phyloP scores from a whole-genome alignment of 2,329 filamentous ascomycete genomes.

The Chaetothyriales sp. region DNA sequence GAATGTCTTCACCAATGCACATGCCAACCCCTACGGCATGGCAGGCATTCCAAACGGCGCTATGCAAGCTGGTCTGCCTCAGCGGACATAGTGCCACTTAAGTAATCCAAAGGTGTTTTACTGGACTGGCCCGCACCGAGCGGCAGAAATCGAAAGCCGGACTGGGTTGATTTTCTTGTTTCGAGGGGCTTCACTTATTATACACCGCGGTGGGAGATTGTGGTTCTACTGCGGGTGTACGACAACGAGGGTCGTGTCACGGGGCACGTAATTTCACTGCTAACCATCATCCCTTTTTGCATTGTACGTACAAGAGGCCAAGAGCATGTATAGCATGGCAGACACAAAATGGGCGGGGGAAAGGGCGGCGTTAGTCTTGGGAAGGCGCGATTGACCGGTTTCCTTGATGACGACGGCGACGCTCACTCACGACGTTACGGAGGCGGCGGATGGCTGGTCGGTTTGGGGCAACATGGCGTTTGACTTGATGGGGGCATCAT shows the following conservation, averaged over 20 bases:
- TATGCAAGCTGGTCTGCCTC: slow-evolving; percentile 16
- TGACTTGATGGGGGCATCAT: neutral
- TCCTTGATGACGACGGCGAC: neutral
- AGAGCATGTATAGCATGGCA: neutral
- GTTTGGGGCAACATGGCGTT: neutral
- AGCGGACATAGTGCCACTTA: neutral
- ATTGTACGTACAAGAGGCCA: neutral
- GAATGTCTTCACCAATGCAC: slow-evolving; percentile 19
- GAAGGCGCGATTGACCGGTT: neutral
- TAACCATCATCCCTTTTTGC: neutral
- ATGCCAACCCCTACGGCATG: slow-evolving; percentile 30
- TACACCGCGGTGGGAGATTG: neutral
- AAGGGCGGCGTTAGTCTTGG: neutral
- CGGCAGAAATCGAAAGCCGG: neutral
- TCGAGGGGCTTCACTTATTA: neutral
- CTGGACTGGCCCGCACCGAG: neutral
- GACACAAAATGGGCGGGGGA: neutral
- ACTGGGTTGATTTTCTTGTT: neutral
- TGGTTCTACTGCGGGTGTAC: neutral
- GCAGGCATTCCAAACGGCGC: slow-evolving; percentile 23
- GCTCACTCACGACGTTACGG: neutral
- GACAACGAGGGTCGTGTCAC: neutral
- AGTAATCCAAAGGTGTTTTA: neutral
- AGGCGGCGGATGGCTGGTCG: neutral
- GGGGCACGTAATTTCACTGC: neutral